Percentiles rank a stretch among this genome's conserved stretches.
Conservation (phyloP, 768 basidiomycete genomes). For the Mycena capillaripes region DNA sequence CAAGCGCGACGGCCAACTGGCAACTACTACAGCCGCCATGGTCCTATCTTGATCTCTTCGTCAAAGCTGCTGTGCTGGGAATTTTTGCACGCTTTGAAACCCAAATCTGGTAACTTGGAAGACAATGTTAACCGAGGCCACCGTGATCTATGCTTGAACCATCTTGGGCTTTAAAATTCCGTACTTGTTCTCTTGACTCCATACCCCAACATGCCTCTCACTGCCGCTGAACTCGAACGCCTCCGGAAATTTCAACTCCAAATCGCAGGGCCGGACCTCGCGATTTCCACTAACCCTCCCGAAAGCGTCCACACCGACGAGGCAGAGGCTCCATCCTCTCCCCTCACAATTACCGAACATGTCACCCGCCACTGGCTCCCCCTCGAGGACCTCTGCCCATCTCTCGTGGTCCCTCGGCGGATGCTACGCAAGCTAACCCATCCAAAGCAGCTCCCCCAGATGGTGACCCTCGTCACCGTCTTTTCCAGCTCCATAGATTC, state of each 20-base stretch:
- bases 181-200: neutral
- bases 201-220: slow-evolving; percentile 21
- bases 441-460: slow-evolving; percentile 19
- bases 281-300: slow-evolving; percentile 8
- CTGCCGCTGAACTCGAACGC: slow-evolving; percentile 16
- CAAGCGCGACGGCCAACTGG: too few species aligned
- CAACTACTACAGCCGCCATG: too few species aligned
- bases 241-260: slow-evolving; percentile 18
- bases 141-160: neutral
- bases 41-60: too few species aligned
- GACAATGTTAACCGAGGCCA: slow-evolving; percentile 16
- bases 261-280: neutral
- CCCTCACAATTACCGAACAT: neutral
- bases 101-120: slow-evolving; percentile 25
- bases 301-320: slow-evolving; percentile 34
- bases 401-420: slow-evolving; percentile 16
- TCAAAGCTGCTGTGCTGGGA: neutral
- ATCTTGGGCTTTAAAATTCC: neutral
- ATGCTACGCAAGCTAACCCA: slow-evolving; percentile 17
- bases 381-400: slow-evolving; percentile 22
- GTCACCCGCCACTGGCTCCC: neutral
- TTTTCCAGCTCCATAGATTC: slow-evolving; percentile 13
- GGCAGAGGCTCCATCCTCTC: slow-evolving; percentile 24
- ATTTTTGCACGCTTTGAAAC: slow-evolving; percentile 8
- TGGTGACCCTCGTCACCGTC: slow-evolving; percentile 20